phyloP scores from a whole-genome alignment of 495 filamentous ascomycete species.

The Aspergillus hancockii region DNA sequence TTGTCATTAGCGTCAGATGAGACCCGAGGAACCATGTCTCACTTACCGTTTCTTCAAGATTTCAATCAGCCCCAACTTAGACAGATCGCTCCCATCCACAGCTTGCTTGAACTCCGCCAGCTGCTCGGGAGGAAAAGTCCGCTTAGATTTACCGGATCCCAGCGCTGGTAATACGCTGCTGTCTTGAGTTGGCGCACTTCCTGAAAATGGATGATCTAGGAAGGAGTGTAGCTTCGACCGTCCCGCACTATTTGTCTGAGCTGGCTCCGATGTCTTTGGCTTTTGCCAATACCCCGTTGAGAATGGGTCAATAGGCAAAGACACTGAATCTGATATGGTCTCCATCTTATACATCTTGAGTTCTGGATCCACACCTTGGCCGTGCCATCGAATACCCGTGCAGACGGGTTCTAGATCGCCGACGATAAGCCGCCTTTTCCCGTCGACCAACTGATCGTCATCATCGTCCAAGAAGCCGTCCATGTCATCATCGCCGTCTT shows the following conservation, averaged over 20 bases:
- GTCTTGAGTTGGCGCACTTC: constrained; percentile 10
- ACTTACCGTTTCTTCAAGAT: constrained; percentile 66
- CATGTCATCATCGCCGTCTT: constrained; percentile 56
- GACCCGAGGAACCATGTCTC: not conserved
- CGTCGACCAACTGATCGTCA: constrained; percentile 41
- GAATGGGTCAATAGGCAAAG: constrained; percentile 78
- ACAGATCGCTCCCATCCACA: constrained; percentile 69
- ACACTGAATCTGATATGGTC: constrained; percentile 58
- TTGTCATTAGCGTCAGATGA: constrained; percentile 11
- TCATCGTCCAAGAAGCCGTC: constrained; percentile 57
- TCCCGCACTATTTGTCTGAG: constrained; percentile 14
- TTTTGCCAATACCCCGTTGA: constrained; percentile 77
- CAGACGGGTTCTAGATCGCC: constrained; percentile 73
- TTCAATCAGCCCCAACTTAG: constrained; percentile 75
- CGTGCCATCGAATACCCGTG: constrained; percentile 83
- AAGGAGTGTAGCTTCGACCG: constrained; percentile 30
- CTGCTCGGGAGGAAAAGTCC: constrained; percentile 56
- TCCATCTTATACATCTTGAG: constrained; percentile 65
- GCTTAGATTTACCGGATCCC: constrained; percentile 31
- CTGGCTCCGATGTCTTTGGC: constrained; percentile 29
- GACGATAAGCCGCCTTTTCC: constrained; percentile 51
- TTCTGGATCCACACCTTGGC: constrained; percentile 47
- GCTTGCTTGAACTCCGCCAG: constrained; percentile 71
- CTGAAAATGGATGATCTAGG: constrained; percentile 17
- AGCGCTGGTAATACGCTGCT: constrained; percentile 14